These are phyloP conservation scores for Triticum turgidum DNA, from an alignment of 176 grass and related monocot species.

Conservation along the genomic window DNA sequence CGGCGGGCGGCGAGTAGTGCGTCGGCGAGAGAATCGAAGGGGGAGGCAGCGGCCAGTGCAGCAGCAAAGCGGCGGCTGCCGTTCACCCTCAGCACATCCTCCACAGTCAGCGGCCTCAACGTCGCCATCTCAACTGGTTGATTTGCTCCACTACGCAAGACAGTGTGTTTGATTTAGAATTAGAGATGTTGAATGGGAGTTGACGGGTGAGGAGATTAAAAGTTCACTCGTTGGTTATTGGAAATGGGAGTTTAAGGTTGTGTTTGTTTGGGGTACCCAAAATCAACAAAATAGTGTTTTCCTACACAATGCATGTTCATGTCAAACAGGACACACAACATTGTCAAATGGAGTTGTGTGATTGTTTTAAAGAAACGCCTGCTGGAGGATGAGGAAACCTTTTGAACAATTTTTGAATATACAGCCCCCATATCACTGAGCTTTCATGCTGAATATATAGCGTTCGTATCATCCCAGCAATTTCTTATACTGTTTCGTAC, in stretches of 20 bases:
- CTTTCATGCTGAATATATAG: too few species aligned
- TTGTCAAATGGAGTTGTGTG: not conserved
- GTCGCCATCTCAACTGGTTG: conserved; percentile 29
- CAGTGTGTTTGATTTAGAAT: not conserved
- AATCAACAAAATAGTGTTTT: not conserved
- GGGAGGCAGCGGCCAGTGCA: conserved; percentile 64
- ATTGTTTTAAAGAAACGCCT: not conserved
- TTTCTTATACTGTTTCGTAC: too few species aligned
- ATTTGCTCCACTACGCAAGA: not conserved
- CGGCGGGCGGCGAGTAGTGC: conserved; percentile 59
- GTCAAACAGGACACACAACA: not conserved
- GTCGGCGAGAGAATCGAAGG: conserved; percentile 64
- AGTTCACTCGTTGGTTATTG: too few species aligned
- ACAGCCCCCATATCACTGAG: too few species aligned
- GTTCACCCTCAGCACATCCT: conserved; percentile 56
- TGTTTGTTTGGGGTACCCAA: not conserved
- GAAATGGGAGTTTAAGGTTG: too few species aligned
- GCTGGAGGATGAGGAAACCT: not conserved
- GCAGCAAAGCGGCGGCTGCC: conserved; percentile 69
- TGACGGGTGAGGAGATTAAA: too few species aligned
- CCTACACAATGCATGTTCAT: not conserved
- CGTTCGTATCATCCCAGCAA: too few species aligned
- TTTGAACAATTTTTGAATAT: too few species aligned
- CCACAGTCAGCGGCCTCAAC: conserved; percentile 34
- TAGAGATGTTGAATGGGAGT: too few species aligned